A percentile compares a stretch with the other conserved stretches of the same genome.
These are phyloP conservation scores for Pythium apleroticum DNA, from an alignment of 352 stramenopile genomes.

Conservation along the genomic window DNA sequence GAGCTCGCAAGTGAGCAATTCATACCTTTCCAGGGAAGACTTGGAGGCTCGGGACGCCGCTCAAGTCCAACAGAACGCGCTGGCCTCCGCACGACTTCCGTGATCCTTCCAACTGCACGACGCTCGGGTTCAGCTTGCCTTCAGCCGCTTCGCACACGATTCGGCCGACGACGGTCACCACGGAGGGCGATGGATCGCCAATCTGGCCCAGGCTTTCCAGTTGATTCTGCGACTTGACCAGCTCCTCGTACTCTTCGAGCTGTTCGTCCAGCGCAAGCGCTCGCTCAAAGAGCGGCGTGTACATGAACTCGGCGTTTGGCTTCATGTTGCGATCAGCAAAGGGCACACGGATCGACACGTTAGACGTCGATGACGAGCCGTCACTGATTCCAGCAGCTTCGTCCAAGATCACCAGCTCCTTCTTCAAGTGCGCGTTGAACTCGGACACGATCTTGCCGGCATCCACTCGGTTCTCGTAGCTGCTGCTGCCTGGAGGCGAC, in stretches of 20 bases:
- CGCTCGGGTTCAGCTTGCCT: constrained; percentile 81
- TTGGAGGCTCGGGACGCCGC: constrained; percentile 64
- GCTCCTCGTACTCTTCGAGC: constrained; percentile 72
- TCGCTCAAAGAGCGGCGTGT: constrained; percentile 77
- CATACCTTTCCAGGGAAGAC: constrained; percentile 81
- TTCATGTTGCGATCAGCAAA: constrained; percentile 67
- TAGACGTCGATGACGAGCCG: neutral
- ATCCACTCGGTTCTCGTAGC: constrained; percentile 76
- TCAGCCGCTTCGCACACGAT: constrained; percentile 85
- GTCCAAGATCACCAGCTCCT: constrained; percentile 37
- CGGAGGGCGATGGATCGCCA: constrained; percentile 69
- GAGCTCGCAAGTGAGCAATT: neutral
- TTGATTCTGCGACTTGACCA: constrained; percentile 63
- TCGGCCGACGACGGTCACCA: constrained; percentile 75
- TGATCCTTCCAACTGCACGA: constrained; percentile 80
- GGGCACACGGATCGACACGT: constrained; percentile 30
- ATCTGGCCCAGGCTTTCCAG: constrained; percentile 65
- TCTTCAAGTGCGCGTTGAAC: constrained; percentile 76
- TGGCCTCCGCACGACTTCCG: constrained; percentile 82
- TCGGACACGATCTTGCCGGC: constrained; percentile 76
- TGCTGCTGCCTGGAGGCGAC: constrained; percentile 59
- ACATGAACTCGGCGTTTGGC: constrained; percentile 75
- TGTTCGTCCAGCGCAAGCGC: constrained; percentile 78
- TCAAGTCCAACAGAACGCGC: constrained; percentile 76
- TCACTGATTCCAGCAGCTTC: constrained; percentile 7